Percentiles rank a stretch among this genome's conserved stretches.
These are phyloP conservation scores for Begonia masoniana DNA, from an alignment of 306 rosid species.

Conservation along the genomic window DNA sequence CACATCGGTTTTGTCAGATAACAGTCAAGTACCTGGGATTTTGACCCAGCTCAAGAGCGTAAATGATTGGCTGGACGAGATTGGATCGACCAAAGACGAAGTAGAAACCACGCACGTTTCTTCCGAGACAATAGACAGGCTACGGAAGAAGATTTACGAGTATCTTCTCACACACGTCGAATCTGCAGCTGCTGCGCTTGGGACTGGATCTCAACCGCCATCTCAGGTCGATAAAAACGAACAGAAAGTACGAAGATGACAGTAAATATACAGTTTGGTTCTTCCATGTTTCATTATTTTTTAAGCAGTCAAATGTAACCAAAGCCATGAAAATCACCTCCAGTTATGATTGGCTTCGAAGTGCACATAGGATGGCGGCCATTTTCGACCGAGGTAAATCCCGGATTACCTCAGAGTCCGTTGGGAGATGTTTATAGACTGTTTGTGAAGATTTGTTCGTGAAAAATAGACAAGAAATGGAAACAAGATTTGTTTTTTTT, in stretches of 20 bases:
- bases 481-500: too few species aligned
- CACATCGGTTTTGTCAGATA: constrained; percentile 49
- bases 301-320: too few species aligned
- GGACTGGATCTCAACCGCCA: constrained; percentile 37
- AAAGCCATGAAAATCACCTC: too few species aligned
- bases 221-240: constrained; percentile 34
- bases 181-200: constrained; percentile 93
- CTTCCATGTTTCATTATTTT: too few species aligned
- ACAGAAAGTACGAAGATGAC: constrained; percentile 46
- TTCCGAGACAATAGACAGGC: constrained; percentile 49
- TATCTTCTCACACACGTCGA: constrained; percentile 92
- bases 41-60: constrained; percentile 85
- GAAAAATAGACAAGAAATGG: too few species aligned
- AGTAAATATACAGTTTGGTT: background rate
- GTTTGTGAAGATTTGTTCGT: too few species aligned
- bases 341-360: too few species aligned
- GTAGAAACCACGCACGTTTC: constrained; percentile 34
- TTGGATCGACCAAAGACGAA: constrained; percentile 35
- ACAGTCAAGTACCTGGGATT: constrained; percentile 86
- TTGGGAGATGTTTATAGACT: too few species aligned
- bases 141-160: constrained; percentile 80
- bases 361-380: too few species aligned
- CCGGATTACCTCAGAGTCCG: too few species aligned
- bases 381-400: too few species aligned
- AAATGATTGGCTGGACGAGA: constrained; percentile 79